Percentiles rank a stretch among this genome's conserved stretches.
Conservation (phyloP, 2,329 filamentous ascomycete species). For the Zymoseptoria passerinii region DNA sequence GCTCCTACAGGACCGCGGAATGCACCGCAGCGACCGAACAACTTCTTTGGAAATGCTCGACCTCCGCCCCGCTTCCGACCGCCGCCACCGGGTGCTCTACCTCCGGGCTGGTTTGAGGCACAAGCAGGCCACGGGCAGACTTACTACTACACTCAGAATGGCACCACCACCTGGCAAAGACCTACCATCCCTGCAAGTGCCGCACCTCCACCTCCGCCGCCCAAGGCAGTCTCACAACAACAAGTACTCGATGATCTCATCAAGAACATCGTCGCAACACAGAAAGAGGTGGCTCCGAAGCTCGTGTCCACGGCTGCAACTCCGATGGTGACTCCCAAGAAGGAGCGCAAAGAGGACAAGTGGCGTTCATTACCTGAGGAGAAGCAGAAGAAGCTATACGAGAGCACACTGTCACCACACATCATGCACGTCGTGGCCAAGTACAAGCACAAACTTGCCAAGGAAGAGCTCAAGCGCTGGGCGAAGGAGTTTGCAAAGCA, state of each 20-base stretch:
- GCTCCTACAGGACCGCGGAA: slow-evolving; percentile 46
- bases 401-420: slow-evolving; percentile 78
- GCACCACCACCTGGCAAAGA: slow-evolving; percentile 71
- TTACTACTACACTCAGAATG: slow-evolving; percentile 79
- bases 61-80: slow-evolving; percentile 36
- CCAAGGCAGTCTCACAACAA: slow-evolving; percentile 62
- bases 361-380: slow-evolving; percentile 64
- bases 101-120: slow-evolving; percentile 77
- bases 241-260: slow-evolving; percentile 66
- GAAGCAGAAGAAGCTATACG: slow-evolving; percentile 92
- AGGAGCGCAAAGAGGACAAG: slow-evolving; percentile 54
- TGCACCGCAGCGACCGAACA: slow-evolving; percentile 51
- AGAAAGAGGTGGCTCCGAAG: slow-evolving; percentile 54
- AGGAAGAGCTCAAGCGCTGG: slow-evolving; percentile 61
- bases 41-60: slow-evolving; percentile 48
- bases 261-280: slow-evolving; percentile 56
- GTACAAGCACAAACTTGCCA: slow-evolving; percentile 77
- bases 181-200: slow-evolving; percentile 58
- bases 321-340: slow-evolving; percentile 51
- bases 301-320: slow-evolving; percentile 52
- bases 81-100: slow-evolving; percentile 49
- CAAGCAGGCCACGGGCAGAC: slow-evolving; percentile 60
- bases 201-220: slow-evolving; percentile 46
- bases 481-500: slow-evolving; percentile 67
- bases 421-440: slow-evolving; percentile 81